These are phyloP conservation scores for Crucihimalaya himalaica DNA, from an alignment of 345 rosid genomes.

Conservation along the genomic window DNA sequence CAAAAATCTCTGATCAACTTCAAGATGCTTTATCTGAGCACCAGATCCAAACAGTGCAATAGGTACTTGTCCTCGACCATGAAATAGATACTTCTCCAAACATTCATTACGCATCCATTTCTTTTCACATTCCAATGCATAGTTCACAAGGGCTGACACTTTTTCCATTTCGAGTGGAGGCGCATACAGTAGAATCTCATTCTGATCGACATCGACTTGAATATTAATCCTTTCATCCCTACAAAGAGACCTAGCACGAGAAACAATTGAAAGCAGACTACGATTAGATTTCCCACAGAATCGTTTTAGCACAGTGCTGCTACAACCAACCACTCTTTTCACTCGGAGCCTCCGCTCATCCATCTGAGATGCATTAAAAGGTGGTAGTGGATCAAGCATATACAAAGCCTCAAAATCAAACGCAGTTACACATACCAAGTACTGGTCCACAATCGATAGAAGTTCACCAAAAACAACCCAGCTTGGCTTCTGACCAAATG, in stretches of 20 bases:
- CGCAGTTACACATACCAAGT: constrained; percentile 86
- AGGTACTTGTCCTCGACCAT: constrained; percentile 57
- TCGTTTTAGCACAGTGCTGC: constrained; percentile 57
- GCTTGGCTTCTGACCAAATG: constrained; percentile 72
- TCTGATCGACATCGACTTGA: constrained; percentile 58
- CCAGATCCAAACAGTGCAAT: constrained; percentile 85
- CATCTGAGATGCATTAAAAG: constrained; percentile 58
- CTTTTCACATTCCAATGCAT: constrained; percentile 61
- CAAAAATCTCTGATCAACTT: constrained; percentile 66
- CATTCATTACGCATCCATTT: constrained; percentile 73
- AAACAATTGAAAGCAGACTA: constrained; percentile 57
- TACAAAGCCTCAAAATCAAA: constrained; percentile 68
- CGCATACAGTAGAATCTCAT: constrained; percentile 68
- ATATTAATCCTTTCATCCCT: constrained; percentile 66
- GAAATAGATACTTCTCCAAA: constrained; percentile 61
- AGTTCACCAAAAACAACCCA: constrained; percentile 95
- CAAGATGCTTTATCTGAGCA: constrained; percentile 87
- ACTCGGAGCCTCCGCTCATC: constrained; percentile 58
- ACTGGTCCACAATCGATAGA: constrained; percentile 55
- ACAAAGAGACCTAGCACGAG: constrained; percentile 51
- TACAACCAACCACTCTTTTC: constrained; percentile 61
- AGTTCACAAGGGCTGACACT: constrained; percentile 52
- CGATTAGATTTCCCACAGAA: constrained; percentile 73
- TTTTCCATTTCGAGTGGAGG: constrained; percentile 53
- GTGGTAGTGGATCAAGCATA: constrained; percentile 65